Conservation (phyloP, 148 eudicot species). For the Rhododendron mucronatum region DNA sequence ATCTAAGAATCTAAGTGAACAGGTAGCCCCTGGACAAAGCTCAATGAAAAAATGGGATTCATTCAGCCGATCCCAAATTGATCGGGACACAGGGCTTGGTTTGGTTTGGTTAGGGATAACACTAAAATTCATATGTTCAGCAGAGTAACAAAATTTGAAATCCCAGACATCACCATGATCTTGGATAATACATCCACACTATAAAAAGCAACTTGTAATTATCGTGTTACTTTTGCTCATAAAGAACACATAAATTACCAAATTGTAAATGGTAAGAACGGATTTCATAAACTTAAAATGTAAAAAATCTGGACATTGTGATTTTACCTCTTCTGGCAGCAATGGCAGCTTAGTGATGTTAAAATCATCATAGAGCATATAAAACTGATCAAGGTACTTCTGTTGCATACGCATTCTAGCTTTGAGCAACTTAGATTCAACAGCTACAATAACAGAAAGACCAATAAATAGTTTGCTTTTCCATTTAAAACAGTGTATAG, state of each 20-base stretch:
- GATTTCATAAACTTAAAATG: too few relatives aligned
- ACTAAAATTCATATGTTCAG: not conserved
- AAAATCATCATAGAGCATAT: slow-evolving; percentile 87
- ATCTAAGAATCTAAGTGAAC: not conserved
- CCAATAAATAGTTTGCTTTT: slow-evolving; percentile 4
- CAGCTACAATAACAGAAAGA: slow-evolving; percentile 36
- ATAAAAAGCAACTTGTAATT: not conserved
- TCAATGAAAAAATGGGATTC: too few relatives aligned
- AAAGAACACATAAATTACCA: not conserved
- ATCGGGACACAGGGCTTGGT: not conserved
- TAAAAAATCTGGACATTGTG: not conserved
- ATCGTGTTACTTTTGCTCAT: not conserved
- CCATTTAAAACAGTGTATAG: not conserved
- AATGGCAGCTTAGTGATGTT: slow-evolving; percentile 85
- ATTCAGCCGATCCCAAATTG: not conserved
- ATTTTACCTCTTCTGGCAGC: slow-evolving; percentile 91
- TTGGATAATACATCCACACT: not conserved
- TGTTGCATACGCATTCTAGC: slow-evolving; percentile 98
- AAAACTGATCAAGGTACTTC: slow-evolving; percentile 84
- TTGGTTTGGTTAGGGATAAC: not conserved
- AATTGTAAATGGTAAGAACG: too few relatives aligned
- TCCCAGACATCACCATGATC: not conserved
- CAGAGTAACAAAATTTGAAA: not conserved
- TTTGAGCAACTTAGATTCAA: slow-evolving; percentile 86
- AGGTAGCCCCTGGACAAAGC: not conserved